Conservation (phyloP, 768 basidiomycete genomes). For the Dioszegia aurantiaca region DNA sequence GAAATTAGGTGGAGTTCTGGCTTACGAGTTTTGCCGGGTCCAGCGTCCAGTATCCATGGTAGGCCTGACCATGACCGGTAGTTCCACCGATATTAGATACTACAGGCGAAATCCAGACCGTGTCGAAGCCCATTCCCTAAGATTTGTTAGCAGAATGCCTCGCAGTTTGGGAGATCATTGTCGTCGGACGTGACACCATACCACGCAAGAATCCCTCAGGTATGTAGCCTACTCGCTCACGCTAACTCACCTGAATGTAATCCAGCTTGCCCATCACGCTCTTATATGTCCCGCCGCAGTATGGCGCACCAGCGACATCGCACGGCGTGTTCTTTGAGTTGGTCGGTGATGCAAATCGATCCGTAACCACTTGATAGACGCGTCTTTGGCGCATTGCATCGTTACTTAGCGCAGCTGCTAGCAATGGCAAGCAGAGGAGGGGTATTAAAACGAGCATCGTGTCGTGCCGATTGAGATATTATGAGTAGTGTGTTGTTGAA, state of each 20-base stretch:
- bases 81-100: conserved; percentile 71
- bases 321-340: conserved; percentile 52
- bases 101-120: conserved; percentile 80
- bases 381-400: conserved; percentile 71
- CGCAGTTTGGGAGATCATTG: no score
- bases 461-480: background rate
- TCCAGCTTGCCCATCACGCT: conserved; percentile 73
- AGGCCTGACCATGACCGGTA: conserved; percentile 55
- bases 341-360: conserved; percentile 64
- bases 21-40: conserved; percentile 53
- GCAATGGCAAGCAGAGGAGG: conserved; percentile 17
- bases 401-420: conserved; percentile 48
- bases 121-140: conserved; percentile 83
- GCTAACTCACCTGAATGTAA: conserved; percentile 63
- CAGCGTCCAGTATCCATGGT: conserved; percentile 77
- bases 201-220: no score
- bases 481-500: background rate
- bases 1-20: background rate
- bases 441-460: conserved; percentile 14
- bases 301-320: conserved; percentile 44
- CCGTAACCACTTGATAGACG: conserved; percentile 77
- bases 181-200: no score
- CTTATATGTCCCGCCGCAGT: conserved; percentile 82
- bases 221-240: no score
- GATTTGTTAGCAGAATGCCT: no score